Evolutionary conservation across 305 asterid species (phyloP).

Genomic region (Coffea humblotiana): DNA sequence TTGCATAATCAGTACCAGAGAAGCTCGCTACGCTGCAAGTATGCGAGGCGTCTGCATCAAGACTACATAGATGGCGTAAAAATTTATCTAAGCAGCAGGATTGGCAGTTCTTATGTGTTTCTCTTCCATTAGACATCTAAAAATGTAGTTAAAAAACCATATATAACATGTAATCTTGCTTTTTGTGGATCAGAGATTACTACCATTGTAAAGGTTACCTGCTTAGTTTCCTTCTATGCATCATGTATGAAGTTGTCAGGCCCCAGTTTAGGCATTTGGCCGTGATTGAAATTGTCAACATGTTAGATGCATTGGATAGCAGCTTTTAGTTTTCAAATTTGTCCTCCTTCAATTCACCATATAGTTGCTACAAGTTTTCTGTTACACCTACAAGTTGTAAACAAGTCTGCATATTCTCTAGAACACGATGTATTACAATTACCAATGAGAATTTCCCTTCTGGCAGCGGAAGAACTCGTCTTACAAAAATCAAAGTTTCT

Average conservation of each 20-base stretch:
- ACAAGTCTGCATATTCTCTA: not conserved
- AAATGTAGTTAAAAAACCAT: too few species aligned
- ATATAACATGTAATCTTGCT: not conserved
- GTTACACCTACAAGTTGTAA: not conserved
- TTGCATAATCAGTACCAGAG: not conserved
- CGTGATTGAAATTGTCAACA: not conserved
- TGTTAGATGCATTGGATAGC: not conserved
- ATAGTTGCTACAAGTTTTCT: not conserved
- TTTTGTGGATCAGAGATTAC: not conserved
- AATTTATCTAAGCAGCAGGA: not conserved
- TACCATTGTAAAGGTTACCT: not conserved
- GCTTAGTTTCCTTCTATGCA: not conserved
- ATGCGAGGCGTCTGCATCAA: not conserved
- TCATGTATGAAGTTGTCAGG: not conserved
- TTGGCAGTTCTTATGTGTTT: not conserved
- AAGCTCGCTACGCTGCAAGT: not conserved
- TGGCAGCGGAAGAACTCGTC: not conserved
- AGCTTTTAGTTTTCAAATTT: too few species aligned
- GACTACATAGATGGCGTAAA: not conserved
- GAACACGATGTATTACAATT: not conserved
- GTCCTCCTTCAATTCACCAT: too few species aligned
- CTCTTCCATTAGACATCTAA: not conserved
- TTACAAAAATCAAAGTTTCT: too few species aligned
- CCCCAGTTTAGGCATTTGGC: too few species aligned
- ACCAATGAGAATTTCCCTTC: not conserved